Base-by-base conservation (phyloP, 495 filamentous ascomycete species). In the Neurospora pannonica region DNA sequence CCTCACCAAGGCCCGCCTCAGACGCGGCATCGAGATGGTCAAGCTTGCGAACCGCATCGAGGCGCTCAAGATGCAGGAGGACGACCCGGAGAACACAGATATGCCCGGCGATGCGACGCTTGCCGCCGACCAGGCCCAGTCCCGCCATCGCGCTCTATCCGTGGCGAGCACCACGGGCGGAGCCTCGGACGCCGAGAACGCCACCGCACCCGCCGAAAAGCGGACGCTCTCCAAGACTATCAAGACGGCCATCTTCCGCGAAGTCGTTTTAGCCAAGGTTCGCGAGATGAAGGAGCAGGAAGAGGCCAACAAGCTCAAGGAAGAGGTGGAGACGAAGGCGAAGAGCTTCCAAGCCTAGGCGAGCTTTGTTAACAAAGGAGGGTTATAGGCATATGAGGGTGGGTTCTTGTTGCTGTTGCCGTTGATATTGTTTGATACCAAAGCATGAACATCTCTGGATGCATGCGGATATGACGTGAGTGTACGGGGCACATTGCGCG, bases 11-110 rank as follows among this genome's bases (percentile, higher is more conserved):
- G 92, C 95, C 31, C 93, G 94, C 71, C 91, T 99, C 70, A 90
- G 91, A 76, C 92, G 95, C 74, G 96, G 96, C 78, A 97, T 99
- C 84, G 95, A 98, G 83, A 90, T 97, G 81, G 93, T 98, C 85
- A 97, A 97, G 83, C 89, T 99, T 38, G 90, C 94, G 75, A 98
- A 98, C 85, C 94, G 97, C 76, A 99, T 99, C 84, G 95, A 97
- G 81, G 89, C 93, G 21, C 91, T 99, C 83, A 97, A 94, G 85
- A 94, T 97, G 88, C 92, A 96, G 82, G 96, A 97, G 77, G 94
- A 97, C 62, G 94, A 97, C 62, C 89, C 90, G 28, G 93, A 93
- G 24, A 84, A 86, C 77, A 82, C 84, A 31, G 87, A 88, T 74
- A 90, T 92, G 70, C 89, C 92, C 11, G 86, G 85, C 36, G 85